Percentiles rank a stretch among this genome's conserved stretches.
These are phyloP conservation scores for Asterella californica DNA, from an alignment of 225 moss, liverwort and hornwort species.

Conservation along the genomic window DNA sequence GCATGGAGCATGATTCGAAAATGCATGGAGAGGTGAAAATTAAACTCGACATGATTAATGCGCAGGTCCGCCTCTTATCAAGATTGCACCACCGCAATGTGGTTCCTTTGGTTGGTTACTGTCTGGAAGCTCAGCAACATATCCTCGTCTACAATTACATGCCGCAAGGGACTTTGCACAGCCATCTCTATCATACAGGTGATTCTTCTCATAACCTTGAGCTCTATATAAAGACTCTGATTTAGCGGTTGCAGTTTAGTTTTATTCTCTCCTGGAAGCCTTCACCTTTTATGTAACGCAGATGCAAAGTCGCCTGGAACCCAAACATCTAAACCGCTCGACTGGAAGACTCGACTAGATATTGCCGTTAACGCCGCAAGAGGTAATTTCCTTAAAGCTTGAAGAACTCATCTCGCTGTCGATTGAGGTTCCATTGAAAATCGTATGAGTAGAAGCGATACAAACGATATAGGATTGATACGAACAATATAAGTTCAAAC, in stretches of 20 bases:
- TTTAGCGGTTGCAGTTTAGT: no score
- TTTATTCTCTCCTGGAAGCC: no score
- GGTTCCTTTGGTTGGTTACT: conserved; percentile 29
- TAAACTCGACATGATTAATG: no score
- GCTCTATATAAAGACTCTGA: no score
- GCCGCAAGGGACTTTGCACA: conserved; percentile 4
- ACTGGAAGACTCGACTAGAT: neutral
- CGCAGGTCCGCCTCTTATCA: conserved; percentile 8
- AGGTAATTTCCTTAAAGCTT: neutral
- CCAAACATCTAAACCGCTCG: neutral
- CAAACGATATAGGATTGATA: no score
- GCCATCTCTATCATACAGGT: conserved; percentile 1
- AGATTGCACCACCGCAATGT: conserved; percentile 19
- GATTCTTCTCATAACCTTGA: no score
- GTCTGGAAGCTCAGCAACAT: conserved; percentile 26
- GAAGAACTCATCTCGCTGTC: neutral
- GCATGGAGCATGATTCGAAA: no score
- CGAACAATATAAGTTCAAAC: neutral
- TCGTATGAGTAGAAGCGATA: neutral
- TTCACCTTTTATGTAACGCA: no score
- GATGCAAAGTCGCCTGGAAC: no score
- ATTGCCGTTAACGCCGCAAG: conserved; percentile 2
- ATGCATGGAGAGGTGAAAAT: no score
- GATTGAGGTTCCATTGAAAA: neutral
- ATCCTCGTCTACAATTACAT: conserved; percentile 20